Conservation (phyloP, 2,329 filamentous ascomycete genomes). For the Pestalotiopsis sp. region DNA sequence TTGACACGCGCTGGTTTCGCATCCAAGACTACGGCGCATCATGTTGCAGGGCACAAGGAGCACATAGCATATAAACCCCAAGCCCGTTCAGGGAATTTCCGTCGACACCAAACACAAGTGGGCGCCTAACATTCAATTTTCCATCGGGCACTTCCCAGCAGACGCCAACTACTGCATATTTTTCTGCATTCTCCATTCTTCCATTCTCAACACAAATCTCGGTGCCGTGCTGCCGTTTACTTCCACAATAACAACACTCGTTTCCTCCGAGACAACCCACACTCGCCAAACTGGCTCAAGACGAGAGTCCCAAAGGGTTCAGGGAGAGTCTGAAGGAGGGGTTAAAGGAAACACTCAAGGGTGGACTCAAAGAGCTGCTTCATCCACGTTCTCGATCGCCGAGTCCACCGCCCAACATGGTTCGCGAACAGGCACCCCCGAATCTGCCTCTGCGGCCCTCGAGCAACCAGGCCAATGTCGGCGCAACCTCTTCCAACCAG, state of each 20-base stretch:
- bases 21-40: background rate
- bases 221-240: slow-evolving; percentile 7
- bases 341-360: slow-evolving; percentile 15
- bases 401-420: slow-evolving; percentile 36
- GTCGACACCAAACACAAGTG: background rate
- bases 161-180: slow-evolving; percentile 6
- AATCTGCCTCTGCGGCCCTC: slow-evolving; percentile 43
- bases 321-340: slow-evolving; percentile 16
- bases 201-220: slow-evolving; percentile 25
- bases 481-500: slow-evolving; percentile 20
- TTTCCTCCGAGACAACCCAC: slow-evolving; percentile 15
- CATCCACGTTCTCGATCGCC: slow-evolving; percentile 16
- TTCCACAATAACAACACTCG: background rate
- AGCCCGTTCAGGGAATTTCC: background rate
- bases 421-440: slow-evolving; percentile 46
- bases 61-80: slow-evolving; percentile 2
- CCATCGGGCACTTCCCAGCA: background rate
- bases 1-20: slow-evolving; percentile 10
- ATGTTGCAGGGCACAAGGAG: background rate
- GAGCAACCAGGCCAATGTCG: slow-evolving; percentile 26
- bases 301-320: slow-evolving; percentile 13
- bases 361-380: slow-evolving; percentile 11
- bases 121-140: background rate
- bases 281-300: slow-evolving; percentile 11
- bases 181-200: slow-evolving; percentile 11